Base-by-base conservation (phyloP, 176 grass and related monocot species). In the Cenchrus purpureus region DNA sequence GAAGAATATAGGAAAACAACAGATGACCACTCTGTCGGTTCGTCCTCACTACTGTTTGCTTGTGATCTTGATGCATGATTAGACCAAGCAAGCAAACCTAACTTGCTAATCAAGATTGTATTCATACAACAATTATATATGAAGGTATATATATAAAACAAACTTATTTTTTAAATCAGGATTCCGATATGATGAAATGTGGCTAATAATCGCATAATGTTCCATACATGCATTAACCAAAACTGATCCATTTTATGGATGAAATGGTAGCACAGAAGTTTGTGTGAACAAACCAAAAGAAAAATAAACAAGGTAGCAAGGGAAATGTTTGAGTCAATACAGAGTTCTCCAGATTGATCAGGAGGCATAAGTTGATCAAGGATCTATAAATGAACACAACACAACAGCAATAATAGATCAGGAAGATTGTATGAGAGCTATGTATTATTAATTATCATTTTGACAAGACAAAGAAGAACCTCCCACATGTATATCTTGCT, bases 1-100 rank as follows among this genome's bases (percentile, higher is more conserved):
- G 72, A 70, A 31, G 17, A 68, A 58, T 61, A 32, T 82, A 82
- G 67, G 79, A 87, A 65, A 87, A 87, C 29, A 82, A 77, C 72
- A 71, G 43, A 82, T 71, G 43, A 77, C 68, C 64, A 53, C 15
- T 61, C 76, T 55, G 53, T 77, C 53, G 8, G 43, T 83, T 77
- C 73, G 79, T 82, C 54, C 62, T 87, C 29, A 40, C 44, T 75
- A 61, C 20, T 82, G 72, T 63, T 79, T 31, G 52, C 72, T 77
- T 87, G 60, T 62, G 73, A 58, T 70, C 53, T 77, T 76, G 79
- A 66, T 46, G 44, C 44, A 32, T 82, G 71, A 74, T 65, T 69
- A 51, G 42, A 59, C 60, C 54, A 68, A 78, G 53, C 8, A 28
- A 68, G 61, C 46, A 37, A 48, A 31, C 53, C 54, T 49, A 79